Percentiles rank a stretch among this genome's conserved stretches.
phyloP scores from a whole-genome alignment of 2,329 filamentous ascomycete species.

The Trichoderma hamatum region DNA sequence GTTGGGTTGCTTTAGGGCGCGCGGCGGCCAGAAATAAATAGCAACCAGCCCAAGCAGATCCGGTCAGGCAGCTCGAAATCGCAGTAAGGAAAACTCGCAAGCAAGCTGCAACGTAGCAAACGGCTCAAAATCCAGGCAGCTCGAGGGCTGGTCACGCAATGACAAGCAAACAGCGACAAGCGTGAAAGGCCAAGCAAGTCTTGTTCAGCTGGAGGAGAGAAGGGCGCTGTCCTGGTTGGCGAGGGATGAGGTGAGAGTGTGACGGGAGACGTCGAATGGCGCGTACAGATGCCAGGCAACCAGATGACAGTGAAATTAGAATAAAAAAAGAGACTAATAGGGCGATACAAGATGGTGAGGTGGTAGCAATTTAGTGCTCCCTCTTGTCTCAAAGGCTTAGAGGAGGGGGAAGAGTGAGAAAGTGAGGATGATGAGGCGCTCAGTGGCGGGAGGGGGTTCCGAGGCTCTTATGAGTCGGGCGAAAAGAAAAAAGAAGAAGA shows the following conservation, averaged over 20 bases:
- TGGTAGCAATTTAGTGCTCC: slow-evolving; percentile 8
- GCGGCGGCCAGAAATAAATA: slow-evolving; percentile 2
- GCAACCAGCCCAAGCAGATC: slow-evolving; percentile 12
- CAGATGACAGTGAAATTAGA: not conserved
- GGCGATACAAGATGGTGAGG: slow-evolving; percentile 19
- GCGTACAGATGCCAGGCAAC: slow-evolving; percentile 19
- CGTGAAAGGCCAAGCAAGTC: not conserved
- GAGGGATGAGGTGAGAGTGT: slow-evolving; percentile 11
- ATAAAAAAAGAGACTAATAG: not conserved
- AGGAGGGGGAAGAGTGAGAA: slow-evolving; percentile 15
- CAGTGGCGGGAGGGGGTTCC: slow-evolving; percentile 21
- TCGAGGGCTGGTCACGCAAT: slow-evolving; percentile 6
- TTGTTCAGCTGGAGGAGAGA: not conserved
- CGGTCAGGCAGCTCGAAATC: slow-evolving; percentile 6
- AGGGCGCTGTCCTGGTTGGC: not conserved
- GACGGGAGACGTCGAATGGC: not conserved
- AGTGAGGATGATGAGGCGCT: not conserved
- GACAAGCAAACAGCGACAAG: slow-evolving; percentile 10
- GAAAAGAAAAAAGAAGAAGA: not conserved
- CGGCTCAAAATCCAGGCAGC: not conserved
- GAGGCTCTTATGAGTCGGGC: slow-evolving; percentile 2
- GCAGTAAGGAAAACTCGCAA: not conserved
- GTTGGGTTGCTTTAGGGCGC: slow-evolving; percentile 14
- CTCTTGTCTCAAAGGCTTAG: slow-evolving; percentile 22
- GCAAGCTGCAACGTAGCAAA: not conserved